Evolutionary conservation across 2,329 filamentous ascomycete species (phyloP), one percentile per base, ranked within the genome.

Genomic region (Cytospora piceae): DNA sequence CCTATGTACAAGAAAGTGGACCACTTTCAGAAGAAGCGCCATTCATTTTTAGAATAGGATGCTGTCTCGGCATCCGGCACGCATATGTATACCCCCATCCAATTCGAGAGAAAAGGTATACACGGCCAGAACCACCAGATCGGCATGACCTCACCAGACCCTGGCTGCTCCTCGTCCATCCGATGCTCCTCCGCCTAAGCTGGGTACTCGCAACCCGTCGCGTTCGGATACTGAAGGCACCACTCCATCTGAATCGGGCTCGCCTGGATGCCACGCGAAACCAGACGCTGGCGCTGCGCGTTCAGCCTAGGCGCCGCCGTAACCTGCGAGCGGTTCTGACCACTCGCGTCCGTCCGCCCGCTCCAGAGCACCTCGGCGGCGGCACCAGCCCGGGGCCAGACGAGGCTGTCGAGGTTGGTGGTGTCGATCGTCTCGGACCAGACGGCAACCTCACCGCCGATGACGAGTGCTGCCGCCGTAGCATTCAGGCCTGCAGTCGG

Each of bases 311-410:
- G 89, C 53, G 83, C 84, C 12, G 90, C 91, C 46, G 88, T 85
- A 65, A 91, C 79, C 79, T 92, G 89, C 68, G 86, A 90, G 61
- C 92, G 81, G 76, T 93, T 93, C 73, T 85, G 77, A 2, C 91
- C 90, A 20, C 81, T 75, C 2, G 80, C 83, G 73, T 94, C 90
- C 66, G 85, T 84, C 63, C 83, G 78, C 60, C 92, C 92, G 51
- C 87, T 91, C 93, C 93, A 96, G 56, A 94, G 82, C 1, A 94
- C 87, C 78, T 96, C 93, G 31, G 85, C 91, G 0, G 89, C 90
- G 0, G 91, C 92, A 60, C 84, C 85, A 1, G 86, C 87, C 7
- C 93, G 83, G 9, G 93, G 92, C 93, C 92, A 96, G 11, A 94
- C 78, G 76, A 91, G 87, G 42, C 80, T 80, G 78, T 96, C 92